A percentile compares a stretch with the other conserved stretches of the same genome.
Conservation (phyloP, 331 rosid genomes). For the Acacia concinna region DNA sequence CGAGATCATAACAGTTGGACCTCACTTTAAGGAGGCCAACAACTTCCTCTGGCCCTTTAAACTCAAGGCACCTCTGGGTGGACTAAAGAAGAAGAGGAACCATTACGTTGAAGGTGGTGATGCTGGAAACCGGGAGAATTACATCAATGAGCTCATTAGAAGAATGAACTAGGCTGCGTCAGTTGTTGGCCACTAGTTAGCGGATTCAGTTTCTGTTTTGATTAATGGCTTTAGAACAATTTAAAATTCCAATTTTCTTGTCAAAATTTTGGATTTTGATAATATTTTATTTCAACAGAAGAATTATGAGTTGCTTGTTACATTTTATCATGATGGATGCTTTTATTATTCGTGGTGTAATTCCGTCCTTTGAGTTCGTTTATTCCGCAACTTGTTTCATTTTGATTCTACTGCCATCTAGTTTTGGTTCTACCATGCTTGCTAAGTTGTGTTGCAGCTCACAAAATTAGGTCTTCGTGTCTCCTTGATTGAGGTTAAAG, state of each 20-base stretch:
- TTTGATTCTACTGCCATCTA: neutral
- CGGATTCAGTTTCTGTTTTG: neutral
- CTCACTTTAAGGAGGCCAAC: slow-evolving; percentile 88
- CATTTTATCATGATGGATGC: neutral
- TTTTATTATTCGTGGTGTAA: neutral
- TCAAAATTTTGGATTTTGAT: slow-evolving; percentile 38
- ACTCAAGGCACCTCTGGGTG: slow-evolving; percentile 94
- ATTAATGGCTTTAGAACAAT: slow-evolving; percentile 22
- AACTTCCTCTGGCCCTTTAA: slow-evolving; percentile 95
- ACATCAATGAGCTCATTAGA: slow-evolving; percentile 82
- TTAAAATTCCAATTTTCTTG: slow-evolving; percentile 10
- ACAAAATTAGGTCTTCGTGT: no score
- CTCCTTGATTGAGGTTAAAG: neutral
- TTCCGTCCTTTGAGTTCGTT: neutral
- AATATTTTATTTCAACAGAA: slow-evolving; percentile 1
- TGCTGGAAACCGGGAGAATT: slow-evolving; percentile 85
- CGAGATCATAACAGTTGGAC: slow-evolving; percentile 83
- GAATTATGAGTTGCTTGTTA: slow-evolving; percentile 29
- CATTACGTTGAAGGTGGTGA: slow-evolving; percentile 95
- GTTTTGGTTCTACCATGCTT: neutral
- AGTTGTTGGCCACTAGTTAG: slow-evolving; percentile 13
- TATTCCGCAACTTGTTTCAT: neutral
- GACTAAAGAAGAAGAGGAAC: slow-evolving; percentile 89
- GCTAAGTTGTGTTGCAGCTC: neutral
- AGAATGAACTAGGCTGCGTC: slow-evolving; percentile 68